phyloP scores from a whole-genome alignment of 352 stramenopile species.

The Thalassiosira oceanica region DNA sequence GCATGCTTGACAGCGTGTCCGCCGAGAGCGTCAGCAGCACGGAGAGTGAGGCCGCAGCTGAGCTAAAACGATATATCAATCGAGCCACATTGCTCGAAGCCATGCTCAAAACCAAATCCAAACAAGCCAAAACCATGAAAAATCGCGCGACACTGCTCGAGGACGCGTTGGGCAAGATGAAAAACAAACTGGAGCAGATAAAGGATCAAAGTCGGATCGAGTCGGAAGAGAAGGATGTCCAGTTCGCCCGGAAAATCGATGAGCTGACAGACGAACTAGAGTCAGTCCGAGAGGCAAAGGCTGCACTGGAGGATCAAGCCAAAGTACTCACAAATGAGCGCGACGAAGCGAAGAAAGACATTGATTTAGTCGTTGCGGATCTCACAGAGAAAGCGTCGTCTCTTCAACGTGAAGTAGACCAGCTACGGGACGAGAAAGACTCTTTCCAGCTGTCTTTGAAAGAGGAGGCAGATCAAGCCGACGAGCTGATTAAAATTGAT shows the following conservation, averaged over 20 bases:
- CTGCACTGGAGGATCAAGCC: neutral
- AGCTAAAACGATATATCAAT: conserved; percentile 29
- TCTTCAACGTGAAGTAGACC: neutral
- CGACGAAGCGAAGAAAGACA: too few species aligned
- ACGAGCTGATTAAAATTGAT: conserved; percentile 1
- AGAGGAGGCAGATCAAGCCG: neutral
- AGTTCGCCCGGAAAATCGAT: too few species aligned
- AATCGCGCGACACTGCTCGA: conserved; percentile 21
- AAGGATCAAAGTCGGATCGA: neutral
- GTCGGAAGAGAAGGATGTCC: neutral
- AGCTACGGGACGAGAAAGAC: neutral
- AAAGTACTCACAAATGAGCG: too few species aligned
- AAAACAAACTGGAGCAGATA: conserved; percentile 1
- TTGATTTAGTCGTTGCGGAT: too few species aligned
- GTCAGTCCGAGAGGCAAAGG: conserved; percentile 5
- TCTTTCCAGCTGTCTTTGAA: too few species aligned
- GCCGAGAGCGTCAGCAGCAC: neutral
- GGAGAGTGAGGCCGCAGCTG: neutral
- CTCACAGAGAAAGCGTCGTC: neutral
- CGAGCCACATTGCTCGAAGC: conserved; percentile 27
- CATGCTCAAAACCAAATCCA: conserved; percentile 9
- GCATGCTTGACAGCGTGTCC: neutral
- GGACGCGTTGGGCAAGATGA: conserved; percentile 3
- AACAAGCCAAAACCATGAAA: conserved; percentile 15
- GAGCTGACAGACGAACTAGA: conserved; percentile 22